A percentile compares a stretch with the other conserved stretches of the same genome.
phyloP scores from a whole-genome alignment of 257 asterid species.

The Nyctanthes arbortristis region DNA sequence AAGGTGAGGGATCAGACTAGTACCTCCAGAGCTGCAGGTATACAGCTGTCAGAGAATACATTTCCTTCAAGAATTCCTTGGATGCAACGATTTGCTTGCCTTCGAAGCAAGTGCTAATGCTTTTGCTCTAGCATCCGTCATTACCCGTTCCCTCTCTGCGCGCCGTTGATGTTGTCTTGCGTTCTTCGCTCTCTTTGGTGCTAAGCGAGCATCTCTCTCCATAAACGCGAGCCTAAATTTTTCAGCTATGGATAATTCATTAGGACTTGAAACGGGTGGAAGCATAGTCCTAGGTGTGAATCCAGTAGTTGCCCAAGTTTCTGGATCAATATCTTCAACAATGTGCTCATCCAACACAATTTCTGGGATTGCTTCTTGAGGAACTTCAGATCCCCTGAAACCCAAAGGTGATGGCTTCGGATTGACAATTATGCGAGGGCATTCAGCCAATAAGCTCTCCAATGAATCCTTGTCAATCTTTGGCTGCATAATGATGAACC shows the following conservation, averaged over 20 bases:
- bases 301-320: conserved; percentile 72
- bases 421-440: conserved; percentile 80
- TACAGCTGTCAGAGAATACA: no score
- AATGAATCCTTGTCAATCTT: conserved; percentile 66
- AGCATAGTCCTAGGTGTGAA: conserved; percentile 23
- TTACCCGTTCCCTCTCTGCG: conserved; percentile 75
- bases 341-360: conserved; percentile 57
- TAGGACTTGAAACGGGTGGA: conserved; percentile 30
- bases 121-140: conserved; percentile 61
- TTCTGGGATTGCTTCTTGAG: conserved; percentile 64
- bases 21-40: not conserved
- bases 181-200: conserved; percentile 95
- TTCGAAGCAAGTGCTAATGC: conserved; percentile 81
- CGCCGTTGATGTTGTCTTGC: conserved; percentile 91
- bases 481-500: conserved; percentile 63
- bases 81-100: conserved; percentile 53
- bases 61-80: conserved; percentile 34
- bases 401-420: conserved; percentile 75
- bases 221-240: conserved; percentile 85
- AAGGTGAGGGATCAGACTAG: not conserved
- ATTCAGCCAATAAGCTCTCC: conserved; percentile 62
- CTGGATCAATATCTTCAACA: conserved; percentile 70
- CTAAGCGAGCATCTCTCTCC: conserved; percentile 88
- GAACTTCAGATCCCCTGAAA: conserved; percentile 62
- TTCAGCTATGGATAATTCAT: conserved; percentile 80